These are phyloP conservation scores for Ophiocordyceps camponoti-saundersi DNA, from an alignment of 2,329 filamentous ascomycete species.

Conservation along the genomic window DNA sequence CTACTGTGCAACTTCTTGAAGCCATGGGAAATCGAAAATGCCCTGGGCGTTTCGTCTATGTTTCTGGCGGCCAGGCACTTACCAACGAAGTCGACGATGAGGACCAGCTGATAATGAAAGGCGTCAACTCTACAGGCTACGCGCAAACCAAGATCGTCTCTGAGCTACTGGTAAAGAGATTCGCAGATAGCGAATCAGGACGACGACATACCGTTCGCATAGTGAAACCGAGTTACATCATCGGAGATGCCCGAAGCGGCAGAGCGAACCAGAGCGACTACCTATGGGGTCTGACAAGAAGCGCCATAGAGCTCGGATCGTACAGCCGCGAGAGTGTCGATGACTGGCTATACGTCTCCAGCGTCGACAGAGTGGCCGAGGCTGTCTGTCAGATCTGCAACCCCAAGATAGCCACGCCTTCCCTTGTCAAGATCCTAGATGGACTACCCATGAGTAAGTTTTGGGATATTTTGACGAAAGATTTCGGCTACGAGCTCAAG, in stretches of 20 bases:
- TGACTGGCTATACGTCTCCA: conserved; percentile 1
- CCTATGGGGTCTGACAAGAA: background rate
- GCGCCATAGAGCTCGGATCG: background rate
- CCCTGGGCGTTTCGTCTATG: background rate
- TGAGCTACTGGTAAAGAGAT: conserved; percentile 1
- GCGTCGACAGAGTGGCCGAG: background rate
- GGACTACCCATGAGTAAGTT: background rate
- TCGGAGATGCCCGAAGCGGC: conserved; percentile 1
- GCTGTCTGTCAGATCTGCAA: background rate
- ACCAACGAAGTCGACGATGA: background rate
- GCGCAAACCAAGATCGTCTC: conserved; percentile 1
- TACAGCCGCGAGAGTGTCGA: background rate
- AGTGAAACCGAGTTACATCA: conserved; percentile 2
- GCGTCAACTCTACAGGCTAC: background rate
- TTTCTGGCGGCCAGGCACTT: conserved; percentile 1
- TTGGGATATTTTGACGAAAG: background rate
- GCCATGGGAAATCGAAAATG: background rate
- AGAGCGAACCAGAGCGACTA: conserved; percentile 1
- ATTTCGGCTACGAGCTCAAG: background rate
- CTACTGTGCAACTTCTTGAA: conserved; percentile 1
- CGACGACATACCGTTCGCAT: background rate
- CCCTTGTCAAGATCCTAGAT: conserved; percentile 1
- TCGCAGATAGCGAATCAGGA: background rate
- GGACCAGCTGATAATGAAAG: background rate
- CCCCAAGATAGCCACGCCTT: background rate